phyloP scores from a whole-genome alignment of 495 filamentous ascomycete species.

The Neurospora sp. region DNA sequence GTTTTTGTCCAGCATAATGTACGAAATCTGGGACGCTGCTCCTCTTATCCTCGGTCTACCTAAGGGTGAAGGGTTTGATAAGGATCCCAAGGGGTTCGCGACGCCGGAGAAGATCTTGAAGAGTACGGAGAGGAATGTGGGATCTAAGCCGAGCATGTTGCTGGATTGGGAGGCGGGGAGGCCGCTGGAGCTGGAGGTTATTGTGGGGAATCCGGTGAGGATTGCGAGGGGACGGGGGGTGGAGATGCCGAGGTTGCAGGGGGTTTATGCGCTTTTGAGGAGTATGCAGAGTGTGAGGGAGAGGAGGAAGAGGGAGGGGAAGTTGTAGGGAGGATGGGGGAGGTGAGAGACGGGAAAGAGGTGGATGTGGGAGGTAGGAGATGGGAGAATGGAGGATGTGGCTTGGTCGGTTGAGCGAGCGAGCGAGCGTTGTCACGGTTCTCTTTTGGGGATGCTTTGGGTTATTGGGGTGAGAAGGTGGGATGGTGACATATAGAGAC shows the following conservation, averaged over 20 bases:
- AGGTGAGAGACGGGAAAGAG: neutral
- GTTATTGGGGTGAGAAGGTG: neutral
- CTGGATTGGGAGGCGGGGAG: slow-evolving; percentile 47
- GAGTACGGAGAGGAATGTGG: slow-evolving; percentile 45
- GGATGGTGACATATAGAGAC: neutral
- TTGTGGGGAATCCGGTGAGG: slow-evolving; percentile 48
- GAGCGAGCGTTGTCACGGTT: neutral
- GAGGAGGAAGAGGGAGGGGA: slow-evolving; percentile 20
- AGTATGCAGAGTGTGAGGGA: slow-evolving; percentile 37
- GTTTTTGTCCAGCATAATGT: slow-evolving; percentile 43
- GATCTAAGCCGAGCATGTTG: slow-evolving; percentile 50
- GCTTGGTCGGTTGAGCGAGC: neutral
- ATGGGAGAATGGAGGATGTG: neutral
- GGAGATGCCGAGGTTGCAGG: slow-evolving; percentile 43
- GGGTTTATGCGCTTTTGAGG: slow-evolving; percentile 38
- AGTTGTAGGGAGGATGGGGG: slow-evolving; percentile 7
- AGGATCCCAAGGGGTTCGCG: slow-evolving; percentile 23
- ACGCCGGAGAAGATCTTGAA: slow-evolving; percentile 42
- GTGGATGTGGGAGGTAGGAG: neutral
- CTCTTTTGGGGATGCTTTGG: neutral
- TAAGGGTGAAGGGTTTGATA: neutral
- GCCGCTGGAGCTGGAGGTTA: slow-evolving; percentile 51
- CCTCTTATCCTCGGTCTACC: slow-evolving; percentile 36
- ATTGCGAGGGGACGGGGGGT: slow-evolving; percentile 41
- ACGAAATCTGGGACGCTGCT: slow-evolving; percentile 45